A percentile compares a stretch with the other conserved stretches of the same genome.
phyloP scores from a whole-genome alignment of 768 basidiomycete species.

The Daedaleopsis sinensis region DNA sequence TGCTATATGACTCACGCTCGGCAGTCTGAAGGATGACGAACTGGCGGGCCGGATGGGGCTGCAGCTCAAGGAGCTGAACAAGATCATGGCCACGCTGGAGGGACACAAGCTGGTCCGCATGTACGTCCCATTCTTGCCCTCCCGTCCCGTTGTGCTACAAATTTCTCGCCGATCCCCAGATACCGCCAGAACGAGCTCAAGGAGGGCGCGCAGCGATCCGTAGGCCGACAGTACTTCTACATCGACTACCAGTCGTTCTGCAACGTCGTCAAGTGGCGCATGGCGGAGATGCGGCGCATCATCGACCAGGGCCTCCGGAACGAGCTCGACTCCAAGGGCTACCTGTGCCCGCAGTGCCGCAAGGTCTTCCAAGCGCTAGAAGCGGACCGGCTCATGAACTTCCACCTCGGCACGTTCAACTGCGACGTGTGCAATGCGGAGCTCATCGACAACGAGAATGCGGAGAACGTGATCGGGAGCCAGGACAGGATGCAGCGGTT shows the following conservation, averaged over 20 bases:
- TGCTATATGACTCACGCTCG: conserved; percentile 25
- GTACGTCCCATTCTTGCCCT: conserved; percentile 44
- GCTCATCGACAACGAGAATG: conserved; percentile 89
- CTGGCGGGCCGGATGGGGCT: conserved; percentile 89
- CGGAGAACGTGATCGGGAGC: conserved; percentile 80
- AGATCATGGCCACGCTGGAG: conserved; percentile 80
- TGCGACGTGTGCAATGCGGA: conserved; percentile 91
- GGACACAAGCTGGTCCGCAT: conserved; percentile 79
- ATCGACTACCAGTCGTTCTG: conserved; percentile 95
- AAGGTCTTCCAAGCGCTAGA: conserved; percentile 86
- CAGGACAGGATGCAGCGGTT: conserved; percentile 97
- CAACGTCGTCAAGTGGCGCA: conserved; percentile 97
- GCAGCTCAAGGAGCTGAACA: conserved; percentile 88
- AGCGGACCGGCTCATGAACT: conserved; percentile 82
- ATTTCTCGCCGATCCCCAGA: conserved; percentile 40
- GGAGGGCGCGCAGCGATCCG: conserved; percentile 85
- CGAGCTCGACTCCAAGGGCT: conserved; percentile 97
- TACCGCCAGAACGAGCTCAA: conserved; percentile 92
- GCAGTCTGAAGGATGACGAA: conserved; percentile 91
- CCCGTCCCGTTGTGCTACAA: not conserved
- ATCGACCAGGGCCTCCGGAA: conserved; percentile 91
- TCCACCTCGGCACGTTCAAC: conserved; percentile 60
- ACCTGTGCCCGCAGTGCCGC: conserved; percentile 89
- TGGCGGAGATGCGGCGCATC: conserved; percentile 87
- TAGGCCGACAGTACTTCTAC: conserved; percentile 92